These are phyloP conservation scores for Aspergillus fructus DNA, from an alignment of 2,329 filamentous ascomycete species.

Conservation along the genomic window DNA sequence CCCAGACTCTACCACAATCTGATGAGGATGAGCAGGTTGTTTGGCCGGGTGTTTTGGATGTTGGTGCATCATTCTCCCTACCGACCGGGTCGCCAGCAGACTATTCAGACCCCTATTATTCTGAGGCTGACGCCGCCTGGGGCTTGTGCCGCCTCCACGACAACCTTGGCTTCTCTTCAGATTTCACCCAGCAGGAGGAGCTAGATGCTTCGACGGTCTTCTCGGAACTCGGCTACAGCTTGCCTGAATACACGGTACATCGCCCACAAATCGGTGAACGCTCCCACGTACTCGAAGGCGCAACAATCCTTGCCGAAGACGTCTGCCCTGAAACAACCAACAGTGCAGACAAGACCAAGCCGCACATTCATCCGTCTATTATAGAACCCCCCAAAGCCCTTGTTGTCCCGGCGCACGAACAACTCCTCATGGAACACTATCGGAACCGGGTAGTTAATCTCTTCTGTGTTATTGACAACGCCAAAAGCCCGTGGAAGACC, in stretches of 20 bases:
- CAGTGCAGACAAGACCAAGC: neutral
- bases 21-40: neutral
- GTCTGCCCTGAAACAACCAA: too few species aligned
- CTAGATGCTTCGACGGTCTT: neutral
- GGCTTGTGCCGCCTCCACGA: neutral
- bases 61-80: neutral
- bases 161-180: neutral
- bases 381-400: neutral
- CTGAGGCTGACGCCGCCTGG: neutral
- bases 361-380: neutral
- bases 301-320: neutral
- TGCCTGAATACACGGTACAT: neutral
- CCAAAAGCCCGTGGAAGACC: conserved; percentile 12
- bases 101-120: neutral
- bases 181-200: neutral
- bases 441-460: conserved; percentile 1
- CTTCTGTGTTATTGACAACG: conserved; percentile 10
- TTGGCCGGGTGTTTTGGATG: neutral
- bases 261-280: neutral
- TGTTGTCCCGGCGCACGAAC: neutral
- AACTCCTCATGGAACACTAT: conserved; percentile 11
- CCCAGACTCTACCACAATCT: neutral
- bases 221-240: neutral
- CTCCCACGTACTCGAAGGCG: neutral
- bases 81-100: neutral